Conservation (phyloP, 2,329 filamentous ascomycete genomes). For the Ophiostoma novo-ulmi region DNA sequence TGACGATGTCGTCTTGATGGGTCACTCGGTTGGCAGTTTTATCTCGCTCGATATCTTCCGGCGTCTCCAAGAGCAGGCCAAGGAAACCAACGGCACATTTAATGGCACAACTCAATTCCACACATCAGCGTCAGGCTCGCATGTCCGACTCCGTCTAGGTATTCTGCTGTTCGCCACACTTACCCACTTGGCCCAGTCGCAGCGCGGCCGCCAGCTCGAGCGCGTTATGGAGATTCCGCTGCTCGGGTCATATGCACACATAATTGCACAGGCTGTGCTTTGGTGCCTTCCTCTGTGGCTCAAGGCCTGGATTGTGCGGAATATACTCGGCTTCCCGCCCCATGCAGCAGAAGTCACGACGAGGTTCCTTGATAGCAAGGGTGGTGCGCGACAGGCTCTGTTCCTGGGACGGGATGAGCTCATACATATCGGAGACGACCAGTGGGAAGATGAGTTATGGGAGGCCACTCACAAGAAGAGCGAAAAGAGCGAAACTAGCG, state of each 20-base stretch:
- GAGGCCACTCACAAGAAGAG: constrained; percentile 33
- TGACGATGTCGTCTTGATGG: constrained; percentile 60
- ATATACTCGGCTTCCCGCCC: constrained; percentile 42
- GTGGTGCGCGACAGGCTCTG: constrained; percentile 56
- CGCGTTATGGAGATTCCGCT: constrained; percentile 41
- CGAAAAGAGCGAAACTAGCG: neutral
- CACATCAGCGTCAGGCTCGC: constrained; percentile 15
- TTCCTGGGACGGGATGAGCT: constrained; percentile 58
- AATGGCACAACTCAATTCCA: neutral
- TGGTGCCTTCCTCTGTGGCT: constrained; percentile 38
- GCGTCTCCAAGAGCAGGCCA: constrained; percentile 39
- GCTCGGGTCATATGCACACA: constrained; percentile 40
- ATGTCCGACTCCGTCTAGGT: constrained; percentile 45
- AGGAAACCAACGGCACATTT: neutral
- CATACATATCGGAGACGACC: constrained; percentile 52
- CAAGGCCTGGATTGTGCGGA: constrained; percentile 42
- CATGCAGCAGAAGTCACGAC: constrained; percentile 48
- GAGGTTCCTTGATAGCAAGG: constrained; percentile 50
- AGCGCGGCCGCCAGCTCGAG: constrained; percentile 51
- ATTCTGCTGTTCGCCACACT: constrained; percentile 71
- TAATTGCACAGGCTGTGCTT: constrained; percentile 41
- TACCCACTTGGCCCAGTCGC: constrained; percentile 61
- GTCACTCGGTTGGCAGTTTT: constrained; percentile 70
- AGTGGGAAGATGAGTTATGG: constrained; percentile 58
- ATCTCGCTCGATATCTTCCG: constrained; percentile 64